Conservation (phyloP, 2,329 filamentous ascomycete species). For the Penicillium sp. region DNA sequence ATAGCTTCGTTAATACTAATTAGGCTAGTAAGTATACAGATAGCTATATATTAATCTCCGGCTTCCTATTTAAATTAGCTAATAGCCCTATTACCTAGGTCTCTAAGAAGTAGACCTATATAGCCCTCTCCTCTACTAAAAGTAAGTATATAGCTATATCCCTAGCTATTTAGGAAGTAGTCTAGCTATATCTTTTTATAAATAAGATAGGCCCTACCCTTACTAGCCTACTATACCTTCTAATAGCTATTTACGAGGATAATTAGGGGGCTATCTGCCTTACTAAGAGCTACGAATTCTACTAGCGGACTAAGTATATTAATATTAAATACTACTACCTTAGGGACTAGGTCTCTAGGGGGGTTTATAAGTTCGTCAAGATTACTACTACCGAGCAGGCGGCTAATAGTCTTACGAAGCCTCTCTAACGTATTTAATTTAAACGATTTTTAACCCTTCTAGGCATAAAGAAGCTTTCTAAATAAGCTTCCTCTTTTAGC, state of each 20-base stretch:
- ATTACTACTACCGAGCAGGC: not conserved
- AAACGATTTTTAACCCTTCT: too few species aligned
- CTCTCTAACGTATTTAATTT: not conserved
- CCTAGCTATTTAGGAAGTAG: not conserved
- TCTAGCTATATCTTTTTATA: not conserved
- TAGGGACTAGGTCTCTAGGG: not conserved
- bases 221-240: too few species aligned
- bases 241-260: too few species aligned
- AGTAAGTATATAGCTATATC: not conserved
- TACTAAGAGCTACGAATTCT: too few species aligned
- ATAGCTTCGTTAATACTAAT: too few species aligned
- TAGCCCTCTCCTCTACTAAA: not conserved
- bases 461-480: too few species aligned
- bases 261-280: too few species aligned
- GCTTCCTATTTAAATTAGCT: too few species aligned
- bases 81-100: not conserved
- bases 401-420: not conserved
- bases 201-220: too few species aligned
- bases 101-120: not conserved
- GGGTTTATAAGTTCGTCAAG: not conserved
- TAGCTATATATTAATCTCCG: too few species aligned
- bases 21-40: too few species aligned
- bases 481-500: too few species aligned
- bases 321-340: not conserved
- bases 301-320: not conserved